phyloP scores from a whole-genome alignment of 345 rosid genomes.

The Salix koriyanagi region DNA sequence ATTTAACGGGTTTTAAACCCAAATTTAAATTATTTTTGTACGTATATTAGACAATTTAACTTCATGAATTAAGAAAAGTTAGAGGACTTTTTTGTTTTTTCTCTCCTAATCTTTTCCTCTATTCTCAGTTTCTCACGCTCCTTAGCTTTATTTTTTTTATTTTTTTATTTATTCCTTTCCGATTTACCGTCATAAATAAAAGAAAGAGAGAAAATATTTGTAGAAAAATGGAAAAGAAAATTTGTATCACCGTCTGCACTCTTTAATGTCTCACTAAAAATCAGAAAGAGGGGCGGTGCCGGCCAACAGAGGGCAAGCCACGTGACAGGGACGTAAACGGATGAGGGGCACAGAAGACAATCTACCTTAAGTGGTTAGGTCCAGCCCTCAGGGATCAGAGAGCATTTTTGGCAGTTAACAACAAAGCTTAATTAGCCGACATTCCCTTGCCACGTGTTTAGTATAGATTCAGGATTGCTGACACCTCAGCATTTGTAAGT shows the following conservation, averaged over 20 bases:
- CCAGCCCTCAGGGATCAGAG: background rate
- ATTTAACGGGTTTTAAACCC: no score
- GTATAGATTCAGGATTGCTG: background rate
- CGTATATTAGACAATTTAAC: no score
- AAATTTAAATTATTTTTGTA: no score
- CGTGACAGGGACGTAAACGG: constrained; percentile 34
- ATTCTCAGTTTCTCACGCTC: no score
- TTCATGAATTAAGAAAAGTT: no score
- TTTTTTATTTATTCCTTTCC: no score
- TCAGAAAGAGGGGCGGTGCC: constrained; percentile 37
- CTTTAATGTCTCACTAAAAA: background rate
- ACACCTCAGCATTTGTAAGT: constrained; percentile 17
- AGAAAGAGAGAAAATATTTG: background rate
- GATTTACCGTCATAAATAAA: background rate
- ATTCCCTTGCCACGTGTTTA: constrained; percentile 21
- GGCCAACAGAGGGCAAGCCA: constrained; percentile 25
- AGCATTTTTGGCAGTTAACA: background rate
- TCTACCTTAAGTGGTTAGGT: background rate
- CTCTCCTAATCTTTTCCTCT: background rate
- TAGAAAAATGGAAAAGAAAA: no score
- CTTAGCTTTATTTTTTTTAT: no score
- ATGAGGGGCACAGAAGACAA: background rate
- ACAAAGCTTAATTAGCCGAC: background rate
- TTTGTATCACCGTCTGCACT: background rate
- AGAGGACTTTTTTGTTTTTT: background rate